These are phyloP conservation scores for Starmerella vaccinii DNA, from an alignment of 805 yeast genomes.

Conservation along the genomic window DNA sequence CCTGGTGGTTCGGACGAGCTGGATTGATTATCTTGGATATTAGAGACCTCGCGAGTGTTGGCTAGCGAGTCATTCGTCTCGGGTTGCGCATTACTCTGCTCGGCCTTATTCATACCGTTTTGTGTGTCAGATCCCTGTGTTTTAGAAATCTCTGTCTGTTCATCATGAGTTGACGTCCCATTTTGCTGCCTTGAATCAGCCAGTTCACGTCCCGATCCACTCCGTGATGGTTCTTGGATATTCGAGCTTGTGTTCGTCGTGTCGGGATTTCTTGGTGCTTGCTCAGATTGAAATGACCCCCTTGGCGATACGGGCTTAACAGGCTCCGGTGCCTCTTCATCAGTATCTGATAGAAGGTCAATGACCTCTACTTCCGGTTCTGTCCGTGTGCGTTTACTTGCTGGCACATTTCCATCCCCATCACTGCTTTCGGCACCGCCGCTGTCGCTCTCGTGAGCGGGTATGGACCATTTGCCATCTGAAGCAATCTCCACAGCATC, in stretches of 20 bases:
- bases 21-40: not conserved
- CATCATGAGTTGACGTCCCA: no score
- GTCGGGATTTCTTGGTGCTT: not conserved
- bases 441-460: constrained; percentile 13
- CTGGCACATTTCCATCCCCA: constrained; percentile 6
- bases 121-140: no score
- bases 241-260: not conserved
- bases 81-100: no score
- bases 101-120: no score
- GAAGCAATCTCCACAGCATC: constrained; percentile 57
- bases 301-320: not conserved
- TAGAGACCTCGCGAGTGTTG: not conserved
- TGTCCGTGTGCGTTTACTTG: not conserved
- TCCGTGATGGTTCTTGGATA: no score
- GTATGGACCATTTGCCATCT: constrained; percentile 62
- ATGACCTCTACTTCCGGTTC: constrained; percentile 13
- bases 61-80: no score
- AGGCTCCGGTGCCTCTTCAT: constrained; percentile 14
- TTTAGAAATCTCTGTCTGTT: no score
- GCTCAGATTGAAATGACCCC: not conserved
- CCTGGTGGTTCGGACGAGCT: not conserved
- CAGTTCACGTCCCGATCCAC: no score
- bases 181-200: no score
- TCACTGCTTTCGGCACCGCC: constrained; percentile 8
- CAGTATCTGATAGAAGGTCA: constrained; percentile 14